These are phyloP conservation scores for Aspergillus awamori DNA, from an alignment of 2,329 filamentous ascomycete genomes.

Conservation along the genomic window DNA sequence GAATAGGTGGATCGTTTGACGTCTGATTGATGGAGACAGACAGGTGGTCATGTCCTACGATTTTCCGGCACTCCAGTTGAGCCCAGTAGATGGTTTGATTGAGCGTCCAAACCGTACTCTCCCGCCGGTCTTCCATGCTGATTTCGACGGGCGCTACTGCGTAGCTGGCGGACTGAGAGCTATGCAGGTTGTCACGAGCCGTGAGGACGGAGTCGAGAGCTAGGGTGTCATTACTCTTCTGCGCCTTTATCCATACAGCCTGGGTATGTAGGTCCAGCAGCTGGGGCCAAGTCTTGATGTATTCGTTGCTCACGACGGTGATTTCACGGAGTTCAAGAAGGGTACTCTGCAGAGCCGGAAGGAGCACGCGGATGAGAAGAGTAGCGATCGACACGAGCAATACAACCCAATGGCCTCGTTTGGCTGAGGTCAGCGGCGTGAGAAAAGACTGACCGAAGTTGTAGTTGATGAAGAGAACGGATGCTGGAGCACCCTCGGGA, in stretches of 20 bases:
- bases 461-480: constrained; percentile 40
- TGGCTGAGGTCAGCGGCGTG: constrained; percentile 35
- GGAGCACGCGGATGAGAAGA: constrained; percentile 35
- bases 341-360: constrained; percentile 37
- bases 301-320: constrained; percentile 21
- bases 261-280: constrained; percentile 33
- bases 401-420: constrained; percentile 37
- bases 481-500: constrained; percentile 36
- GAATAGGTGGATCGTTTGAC: constrained; percentile 14
- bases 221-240: constrained; percentile 29
- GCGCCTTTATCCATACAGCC: constrained; percentile 34
- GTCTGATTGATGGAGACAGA: constrained; percentile 28
- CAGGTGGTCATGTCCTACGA: constrained; percentile 23
- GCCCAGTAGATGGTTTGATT: constrained; percentile 40
- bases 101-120: constrained; percentile 34
- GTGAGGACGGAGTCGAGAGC: constrained; percentile 28
- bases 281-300: constrained; percentile 34
- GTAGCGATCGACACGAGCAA: constrained; percentile 37
- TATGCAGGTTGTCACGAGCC: constrained; percentile 20
- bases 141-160: constrained; percentile 39
- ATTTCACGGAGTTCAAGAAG: constrained; percentile 37
- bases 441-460: constrained; percentile 41
- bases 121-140: constrained; percentile 23
- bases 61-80: constrained; percentile 27
- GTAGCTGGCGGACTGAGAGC: constrained; percentile 32